Evolutionary conservation across 495 filamentous ascomycete species (phyloP).

Genomic region (Evansstolkia leycettana): DNA sequence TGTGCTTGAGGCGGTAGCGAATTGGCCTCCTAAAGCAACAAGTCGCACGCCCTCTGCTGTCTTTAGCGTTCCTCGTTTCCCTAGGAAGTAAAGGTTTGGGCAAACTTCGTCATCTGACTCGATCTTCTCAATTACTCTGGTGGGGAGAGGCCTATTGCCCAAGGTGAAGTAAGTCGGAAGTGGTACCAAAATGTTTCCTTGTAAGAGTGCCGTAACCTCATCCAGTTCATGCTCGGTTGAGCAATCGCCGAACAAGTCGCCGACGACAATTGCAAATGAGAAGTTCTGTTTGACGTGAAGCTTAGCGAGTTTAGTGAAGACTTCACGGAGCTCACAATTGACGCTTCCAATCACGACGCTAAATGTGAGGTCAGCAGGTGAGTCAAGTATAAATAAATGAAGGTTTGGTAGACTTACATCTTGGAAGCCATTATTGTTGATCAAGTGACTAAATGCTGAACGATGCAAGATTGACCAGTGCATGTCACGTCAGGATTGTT

Average conservation of each 20-base stretch:
- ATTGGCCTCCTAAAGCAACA: constrained; percentile 61
- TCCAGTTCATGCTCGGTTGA: constrained; percentile 38
- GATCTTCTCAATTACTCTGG: constrained; percentile 54
- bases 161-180: constrained; percentile 81
- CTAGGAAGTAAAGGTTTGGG: constrained; percentile 75
- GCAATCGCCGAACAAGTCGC: constrained; percentile 59
- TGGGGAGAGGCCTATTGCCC: constrained; percentile 55
- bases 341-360: constrained; percentile 75
- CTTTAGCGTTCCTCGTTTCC: constrained; percentile 71
- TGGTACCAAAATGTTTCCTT: constrained; percentile 57
- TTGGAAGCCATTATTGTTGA: constrained; percentile 50
- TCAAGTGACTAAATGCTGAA: constrained; percentile 2
- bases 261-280: constrained; percentile 68
- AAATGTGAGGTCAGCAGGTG: constrained; percentile 3
- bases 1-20: constrained; percentile 38
- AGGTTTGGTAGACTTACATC: constrained; percentile 40
- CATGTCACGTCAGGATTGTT: neutral
- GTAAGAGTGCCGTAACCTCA: constrained; percentile 50
- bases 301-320: constrained; percentile 65
- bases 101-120: constrained; percentile 72
- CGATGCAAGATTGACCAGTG: constrained; percentile 5
- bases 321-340: constrained; percentile 56
- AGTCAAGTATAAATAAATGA: neutral
- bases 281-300: constrained; percentile 80
- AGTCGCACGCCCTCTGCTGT: constrained; percentile 84